phyloP scores from a whole-genome alignment of 108 stramenopile species.

The Epithemia pelagica region DNA sequence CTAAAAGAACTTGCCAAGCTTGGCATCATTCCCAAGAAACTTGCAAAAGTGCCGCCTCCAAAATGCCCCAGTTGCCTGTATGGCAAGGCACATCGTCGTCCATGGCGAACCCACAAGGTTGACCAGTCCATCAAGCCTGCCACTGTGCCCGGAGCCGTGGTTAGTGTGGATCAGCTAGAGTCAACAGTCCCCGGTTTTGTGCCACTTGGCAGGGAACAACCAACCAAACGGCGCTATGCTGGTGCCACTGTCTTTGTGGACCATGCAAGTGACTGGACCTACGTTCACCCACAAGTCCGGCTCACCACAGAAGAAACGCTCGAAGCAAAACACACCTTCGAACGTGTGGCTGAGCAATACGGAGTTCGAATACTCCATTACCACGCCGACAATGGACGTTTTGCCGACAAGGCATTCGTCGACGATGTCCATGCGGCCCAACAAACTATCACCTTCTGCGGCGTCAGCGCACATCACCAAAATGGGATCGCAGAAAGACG shows the following conservation, averaged over 20 bases:
- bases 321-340: conserved; percentile 33
- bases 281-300: conserved; percentile 25
- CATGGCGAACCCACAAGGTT: conserved; percentile 10
- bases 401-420: conserved; percentile 28
- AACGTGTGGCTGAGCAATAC: conserved; percentile 8
- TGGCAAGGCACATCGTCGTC: conserved; percentile 8
- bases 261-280: conserved; percentile 16
- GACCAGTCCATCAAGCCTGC: neutral
- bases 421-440: conserved; percentile 14
- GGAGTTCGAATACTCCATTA: conserved; percentile 25
- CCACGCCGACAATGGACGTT: conserved; percentile 34
- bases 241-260: conserved; percentile 36
- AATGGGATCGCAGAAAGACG: conserved; percentile 25
- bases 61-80: conserved; percentile 10
- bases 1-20: neutral
- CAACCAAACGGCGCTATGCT: conserved; percentile 24
- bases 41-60: conserved; percentile 13
- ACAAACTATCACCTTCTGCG: conserved; percentile 27
- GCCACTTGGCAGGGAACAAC: conserved; percentile 27
- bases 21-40: conserved; percentile 23
- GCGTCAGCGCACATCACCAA: conserved; percentile 25
- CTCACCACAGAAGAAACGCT: conserved; percentile 22
- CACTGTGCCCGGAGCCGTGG: conserved; percentile 25
- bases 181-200: conserved; percentile 39
- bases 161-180: conserved; percentile 40